phyloP scores from a whole-genome alignment of 345 rosid species.

The Hibiscus mutabilis region DNA sequence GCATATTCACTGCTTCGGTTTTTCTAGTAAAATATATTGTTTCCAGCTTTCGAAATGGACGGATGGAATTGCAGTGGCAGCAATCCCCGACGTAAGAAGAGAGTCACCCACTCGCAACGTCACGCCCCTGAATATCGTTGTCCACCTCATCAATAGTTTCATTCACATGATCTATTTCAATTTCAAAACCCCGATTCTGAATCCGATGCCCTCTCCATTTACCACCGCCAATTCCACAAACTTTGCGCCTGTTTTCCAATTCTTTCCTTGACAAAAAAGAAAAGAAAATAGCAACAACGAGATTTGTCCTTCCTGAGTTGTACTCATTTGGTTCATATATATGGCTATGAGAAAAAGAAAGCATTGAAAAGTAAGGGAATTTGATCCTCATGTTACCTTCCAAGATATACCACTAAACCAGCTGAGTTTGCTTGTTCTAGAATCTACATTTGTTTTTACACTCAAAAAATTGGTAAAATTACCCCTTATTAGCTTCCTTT shows the following conservation, averaged over 20 bases:
- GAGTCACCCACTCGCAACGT: not conserved
- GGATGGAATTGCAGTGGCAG: not conserved
- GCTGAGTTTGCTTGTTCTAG: too few species aligned
- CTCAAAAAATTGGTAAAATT: too few species aligned
- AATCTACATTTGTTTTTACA: too few species aligned
- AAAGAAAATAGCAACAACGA: too few species aligned
- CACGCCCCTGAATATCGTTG: not conserved
- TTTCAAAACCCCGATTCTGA: not conserved
- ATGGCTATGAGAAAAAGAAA: not conserved
- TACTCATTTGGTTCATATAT: not conserved
- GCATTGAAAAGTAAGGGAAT: not conserved
- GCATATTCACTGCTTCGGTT: not conserved
- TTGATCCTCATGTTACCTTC: not conserved
- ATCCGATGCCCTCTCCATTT: conserved; percentile 21
- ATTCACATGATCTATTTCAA: not conserved
- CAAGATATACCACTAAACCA: too few species aligned
- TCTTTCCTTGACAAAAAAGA: not conserved
- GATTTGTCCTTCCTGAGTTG: not conserved
- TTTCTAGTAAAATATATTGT: not conserved
- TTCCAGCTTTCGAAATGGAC: not conserved
- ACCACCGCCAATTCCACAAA: too few species aligned
- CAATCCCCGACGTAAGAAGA: not conserved
- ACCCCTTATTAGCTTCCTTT: too few species aligned
- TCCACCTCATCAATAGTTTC: not conserved
- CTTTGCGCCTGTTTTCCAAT: not conserved